Evolutionary conservation across 495 filamentous ascomycete genomes (phyloP), one percentile per base, ranked within the genome.

Genomic region (Hypoxylon lenormandii): DNA sequence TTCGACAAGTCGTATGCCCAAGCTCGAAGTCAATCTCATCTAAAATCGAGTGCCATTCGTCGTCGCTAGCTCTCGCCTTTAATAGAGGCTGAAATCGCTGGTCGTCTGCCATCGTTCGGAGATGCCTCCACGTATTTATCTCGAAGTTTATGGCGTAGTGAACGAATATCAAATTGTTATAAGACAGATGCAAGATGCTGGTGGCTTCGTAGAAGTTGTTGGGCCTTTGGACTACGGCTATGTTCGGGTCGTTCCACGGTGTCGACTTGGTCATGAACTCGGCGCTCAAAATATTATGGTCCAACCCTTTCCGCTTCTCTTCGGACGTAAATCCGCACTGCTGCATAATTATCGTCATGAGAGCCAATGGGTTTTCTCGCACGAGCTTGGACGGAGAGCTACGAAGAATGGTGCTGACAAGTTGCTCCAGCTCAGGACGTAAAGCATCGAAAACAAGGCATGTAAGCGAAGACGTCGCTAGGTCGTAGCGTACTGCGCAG

Each of bases 141-240:
- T 38, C 36, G 10, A 38, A 38, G 36, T n/a, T 38, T 12, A 38
- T 38, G 13, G 36, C 36, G 11, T 38, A 8, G 11, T 38, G 13
- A n/a, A 38, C 36, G 36, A 38, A 38, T 38, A 38, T 38, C 36
- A 38, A 38, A 38, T 38, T 38, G 13, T 38, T 38, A 38, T 38
- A 38, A 12, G 36, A 38, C 4, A 38, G 36, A 8, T 38, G 36
- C 36, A 38, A 38, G 13, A 38, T 38, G 36, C 36, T 38, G 8
- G 36, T 38, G 8, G 36, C 36, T n/a, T 38, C 36, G 36, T 38
- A 38, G 10, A 38, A 38, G 36, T 38, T 38, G 10, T 38, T 5
- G 4, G 11, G 36, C 36, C 10, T 38, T 38, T 38, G 36, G 13
- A 38, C 36, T 12, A 38, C 36, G 10, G 10, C 36, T 38, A 38